Evolutionary conservation across 169 alveolate species (phyloP), one percentile per base, ranked within the genome.

Genomic region (Cryptosporidium meleagridis): DNA sequence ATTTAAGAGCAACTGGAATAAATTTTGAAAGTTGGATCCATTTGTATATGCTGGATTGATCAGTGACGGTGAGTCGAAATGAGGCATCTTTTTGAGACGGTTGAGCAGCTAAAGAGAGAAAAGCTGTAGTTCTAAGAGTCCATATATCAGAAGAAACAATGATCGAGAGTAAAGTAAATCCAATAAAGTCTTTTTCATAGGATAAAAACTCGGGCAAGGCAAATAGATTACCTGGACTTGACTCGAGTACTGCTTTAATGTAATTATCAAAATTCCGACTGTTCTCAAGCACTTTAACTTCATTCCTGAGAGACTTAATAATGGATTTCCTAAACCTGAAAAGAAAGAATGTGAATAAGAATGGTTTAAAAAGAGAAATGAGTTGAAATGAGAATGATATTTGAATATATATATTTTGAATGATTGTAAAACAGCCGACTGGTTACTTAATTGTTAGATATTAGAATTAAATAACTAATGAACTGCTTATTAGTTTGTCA

Each of bases 391-490:
- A 61, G 18, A 41, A 41, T 41, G 48, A 8, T 41, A 41, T 41
- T 9, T 59, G 5, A 1, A 31, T 31, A 3, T 31, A 8, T 10
- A 2, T 8, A 23, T 61, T 1, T 23, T 41, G 16, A 16, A 23
- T 8, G 2, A 44, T 0, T 80, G 89, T 80, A 44, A 37, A 45
- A 41, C 89, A 80, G 89, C 89, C 89, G 89, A 80, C 89, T 80
- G 89, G 89, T 80, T 80, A 53, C 33, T 35, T 41, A 80, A 80
- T 80, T 35, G 44, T 44, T 14, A n/a, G 12, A 8, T 37, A 65
- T 12, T 16, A n/a, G 51, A 80, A 80, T 53, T 62, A 80, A 62
- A 80, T 53, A 80, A 80, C 89, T 80, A 80, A 80, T 80, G 89
- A 80, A 80, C 89, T 61, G 89, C 35, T 37, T 33, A n/a, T 65